A percentile compares a stretch with the other conserved stretches of the same genome.
Conservation (phyloP, 257 asterid species). For the Buddleja alternifolia region DNA sequence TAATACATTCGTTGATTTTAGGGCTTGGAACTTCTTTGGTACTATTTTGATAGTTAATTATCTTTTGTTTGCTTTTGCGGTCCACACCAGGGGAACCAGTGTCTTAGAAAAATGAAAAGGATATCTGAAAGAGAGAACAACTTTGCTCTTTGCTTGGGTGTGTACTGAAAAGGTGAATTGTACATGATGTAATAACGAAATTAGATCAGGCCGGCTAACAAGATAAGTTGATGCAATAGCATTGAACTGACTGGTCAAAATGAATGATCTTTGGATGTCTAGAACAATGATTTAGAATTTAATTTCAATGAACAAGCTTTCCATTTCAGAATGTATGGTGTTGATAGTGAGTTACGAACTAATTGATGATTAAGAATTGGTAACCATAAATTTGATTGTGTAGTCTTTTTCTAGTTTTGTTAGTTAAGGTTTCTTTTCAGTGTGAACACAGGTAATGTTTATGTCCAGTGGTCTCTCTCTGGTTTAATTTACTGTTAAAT, state of each 20-base stretch:
- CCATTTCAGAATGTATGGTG: not conserved
- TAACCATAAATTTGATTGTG: not conserved
- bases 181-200: not conserved
- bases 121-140: slow-evolving; percentile 5
- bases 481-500: not conserved
- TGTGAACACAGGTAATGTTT: not conserved
- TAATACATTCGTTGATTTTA: slow-evolving; percentile 1
- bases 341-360: not conserved
- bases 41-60: not conserved
- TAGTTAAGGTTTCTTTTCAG: not conserved
- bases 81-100: not conserved
- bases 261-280: not conserved
- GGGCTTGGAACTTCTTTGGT: not conserved
- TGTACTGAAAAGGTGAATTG: slow-evolving; percentile 16
- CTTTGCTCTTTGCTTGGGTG: not conserved
- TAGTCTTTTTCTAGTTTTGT: not conserved
- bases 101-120: not conserved
- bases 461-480: not conserved
- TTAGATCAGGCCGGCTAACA: slow-evolving; percentile 6
- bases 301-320: not conserved
- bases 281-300: not conserved
- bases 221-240: slow-evolving; percentile 15
- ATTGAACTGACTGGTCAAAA: slow-evolving; percentile 8
- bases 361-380: not conserved
- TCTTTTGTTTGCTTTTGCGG: not conserved